Conservation (phyloP, 2,329 filamentous ascomycete species). For the Penicillium decumbens region DNA sequence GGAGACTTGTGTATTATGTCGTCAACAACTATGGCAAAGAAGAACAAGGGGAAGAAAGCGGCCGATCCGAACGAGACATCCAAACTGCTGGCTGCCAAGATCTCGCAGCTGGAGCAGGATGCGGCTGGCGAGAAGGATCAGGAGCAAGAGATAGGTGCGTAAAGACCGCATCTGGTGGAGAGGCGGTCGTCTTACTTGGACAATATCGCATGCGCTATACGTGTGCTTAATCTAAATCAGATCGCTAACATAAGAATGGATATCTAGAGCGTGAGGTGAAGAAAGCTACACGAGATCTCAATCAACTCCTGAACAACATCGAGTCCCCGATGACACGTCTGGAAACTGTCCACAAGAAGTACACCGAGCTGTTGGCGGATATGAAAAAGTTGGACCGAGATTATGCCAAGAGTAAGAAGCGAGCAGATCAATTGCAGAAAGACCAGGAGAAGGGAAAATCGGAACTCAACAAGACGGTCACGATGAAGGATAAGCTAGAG, state of each 20-base stretch:
- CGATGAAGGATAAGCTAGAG: constrained; percentile 92
- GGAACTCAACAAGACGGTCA: constrained; percentile 83
- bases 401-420: constrained; percentile 92
- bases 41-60: constrained; percentile 77
- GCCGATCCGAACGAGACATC: constrained; percentile 83
- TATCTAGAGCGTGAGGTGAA: constrained; percentile 81
- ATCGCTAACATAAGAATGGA: constrained; percentile 25
- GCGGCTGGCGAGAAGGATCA: constrained; percentile 91
- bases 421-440: constrained; percentile 89
- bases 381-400: constrained; percentile 96
- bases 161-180: constrained; percentile 1
- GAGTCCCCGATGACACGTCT: constrained; percentile 90
- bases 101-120: constrained; percentile 91
- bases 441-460: constrained; percentile 87
- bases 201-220: not conserved
- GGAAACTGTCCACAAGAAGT: constrained; percentile 83
- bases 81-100: constrained; percentile 85
- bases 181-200: not conserved
- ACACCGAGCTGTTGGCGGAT: constrained; percentile 82
- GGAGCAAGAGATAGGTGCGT: constrained; percentile 88
- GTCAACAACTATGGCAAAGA: constrained; percentile 59
- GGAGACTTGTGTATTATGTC: constrained; percentile 34
- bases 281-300: constrained; percentile 85
- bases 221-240: constrained; percentile 13
- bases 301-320: constrained; percentile 76